Conservation (phyloP, 2,329 filamentous ascomycete species). For the Beauveria brongniartii region DNA sequence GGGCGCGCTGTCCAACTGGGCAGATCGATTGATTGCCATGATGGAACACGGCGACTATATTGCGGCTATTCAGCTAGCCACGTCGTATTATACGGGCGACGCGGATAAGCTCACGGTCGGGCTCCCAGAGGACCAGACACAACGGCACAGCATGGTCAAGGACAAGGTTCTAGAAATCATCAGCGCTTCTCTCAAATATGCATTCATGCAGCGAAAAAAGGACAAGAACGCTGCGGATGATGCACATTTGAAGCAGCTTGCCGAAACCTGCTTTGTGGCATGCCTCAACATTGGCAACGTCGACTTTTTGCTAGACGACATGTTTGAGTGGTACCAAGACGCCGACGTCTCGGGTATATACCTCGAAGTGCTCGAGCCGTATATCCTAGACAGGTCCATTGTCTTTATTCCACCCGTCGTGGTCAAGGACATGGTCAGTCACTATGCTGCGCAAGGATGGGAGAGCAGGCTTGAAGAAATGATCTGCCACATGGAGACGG, state of each 20-base stretch:
- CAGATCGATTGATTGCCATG: constrained; percentile 81
- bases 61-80: constrained; percentile 80
- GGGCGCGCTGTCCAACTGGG: constrained; percentile 92
- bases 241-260: constrained; percentile 64
- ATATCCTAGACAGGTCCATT: constrained; percentile 73
- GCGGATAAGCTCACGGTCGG: constrained; percentile 93
- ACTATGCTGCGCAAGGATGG: constrained; percentile 70
- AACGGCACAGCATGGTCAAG: constrained; percentile 73
- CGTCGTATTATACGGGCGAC: constrained; percentile 83
- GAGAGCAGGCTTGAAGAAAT: constrained; percentile 82
- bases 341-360: constrained; percentile 66
- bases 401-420: constrained; percentile 70
- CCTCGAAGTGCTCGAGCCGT: constrained; percentile 79
- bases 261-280: constrained; percentile 74
- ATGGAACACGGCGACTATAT: constrained; percentile 98
- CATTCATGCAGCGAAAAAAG: constrained; percentile 60
- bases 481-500: constrained; percentile 84
- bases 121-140: constrained; percentile 69
- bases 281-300: constrained; percentile 69
- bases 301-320: constrained; percentile 83
- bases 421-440: constrained; percentile 75
- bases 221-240: constrained; percentile 38
- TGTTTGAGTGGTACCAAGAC: constrained; percentile 86
- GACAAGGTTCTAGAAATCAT: constrained; percentile 93
- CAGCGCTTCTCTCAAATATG: constrained; percentile 81